Evolutionary conservation across 805 yeast species (phyloP), one percentile per base, ranked within the genome.

Genomic region (Yamadazyma laniorum): DNA sequence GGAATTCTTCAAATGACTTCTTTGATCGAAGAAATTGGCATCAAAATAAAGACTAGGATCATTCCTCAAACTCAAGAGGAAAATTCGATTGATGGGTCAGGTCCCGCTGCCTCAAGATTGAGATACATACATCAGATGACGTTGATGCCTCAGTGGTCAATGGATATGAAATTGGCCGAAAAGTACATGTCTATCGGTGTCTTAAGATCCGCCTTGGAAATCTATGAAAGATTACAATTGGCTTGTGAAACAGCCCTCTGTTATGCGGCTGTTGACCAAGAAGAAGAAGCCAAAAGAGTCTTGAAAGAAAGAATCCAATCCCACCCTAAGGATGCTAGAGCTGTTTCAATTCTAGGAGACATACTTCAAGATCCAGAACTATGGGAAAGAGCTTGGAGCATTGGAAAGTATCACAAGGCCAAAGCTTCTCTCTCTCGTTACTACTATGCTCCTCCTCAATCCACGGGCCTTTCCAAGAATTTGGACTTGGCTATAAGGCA

Each of bases 1-100:
- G 98, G 98, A 35, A 80, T 90, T 4, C 68, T 93, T 35, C 99
- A 93, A 61, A 81, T 93, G 82, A 91, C 90, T 38, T 82, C 95
- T 3, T 67, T 93, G 29, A 93, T 90, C 18, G 96, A 89, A 54
- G 96, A 90, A 57, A 67, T 88, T 18, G 95, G 91, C 2, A 72
- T 81, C 40, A 75, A 80, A 40, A 77, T 83, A 35, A 68, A 72
- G 37, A 65, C 82, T 6, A 72, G 80, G 34, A 48, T 66, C 67
- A 52, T 77, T 69, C 63, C 85, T 73, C 45, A 70, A 57, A 61
- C 66, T 0, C 60, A 51, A n/a, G 46, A 52, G 9, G 53, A 50
- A 2, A 59, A 62, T 13, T 45, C 55, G 2, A 37, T 40, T 3
- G 51, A 50, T 11, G 53, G 56, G 4, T 56, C 58, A 6, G 55